Evolutionary conservation across 805 yeast species (phyloP), one percentile per base, ranked within the genome.

Genomic region (Metschnikowia koreensis): DNA sequence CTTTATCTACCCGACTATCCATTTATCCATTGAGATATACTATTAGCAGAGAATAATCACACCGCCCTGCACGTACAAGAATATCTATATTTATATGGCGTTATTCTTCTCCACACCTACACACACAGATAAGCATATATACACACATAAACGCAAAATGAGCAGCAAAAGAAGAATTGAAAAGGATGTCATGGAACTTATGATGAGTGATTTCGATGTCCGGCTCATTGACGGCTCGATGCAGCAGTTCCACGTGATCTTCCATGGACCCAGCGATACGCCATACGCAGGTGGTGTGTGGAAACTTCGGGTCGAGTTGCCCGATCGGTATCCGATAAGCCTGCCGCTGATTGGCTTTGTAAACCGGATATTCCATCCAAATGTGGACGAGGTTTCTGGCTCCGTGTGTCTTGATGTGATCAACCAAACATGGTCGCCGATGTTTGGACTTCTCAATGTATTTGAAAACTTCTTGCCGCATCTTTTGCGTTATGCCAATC

Each of bases 341-440:
- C 88, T 96, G 3, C 99, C 99, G 6, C 90, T 97, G 13, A 91
- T 93, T 56, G 98, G 97, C 7, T 93, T 93, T 66, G 83, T 83
- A 47, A 94, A 92, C 70, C 87, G 86, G 65, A 93, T 94, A 16
- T 92, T 83, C 70, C 99, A 93, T 67, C 99, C 99, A 6, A 93
- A 93, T 64, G 91, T 93, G 55, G 99, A 93, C 66, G 96, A 91
- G 66, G 78, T 83, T 28, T 84, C 83, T 1, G 99, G 99, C 0
- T 84, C 96, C 0, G 97, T 93, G 7, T 93, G 99, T 69, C 81
- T 93, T 46, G 98, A 93, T 67, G 98, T 94, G 15, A 92, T 93
- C 57, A 93, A 93, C 67, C 97, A 93, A 65, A 90, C 98, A 0
- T 93, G 99, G 99, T 88, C 96, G 40, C 98, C 99, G 1, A 88